Base-by-base conservation (phyloP, 768 basidiomycete genomes). In the Hericium erinaceus region DNA sequence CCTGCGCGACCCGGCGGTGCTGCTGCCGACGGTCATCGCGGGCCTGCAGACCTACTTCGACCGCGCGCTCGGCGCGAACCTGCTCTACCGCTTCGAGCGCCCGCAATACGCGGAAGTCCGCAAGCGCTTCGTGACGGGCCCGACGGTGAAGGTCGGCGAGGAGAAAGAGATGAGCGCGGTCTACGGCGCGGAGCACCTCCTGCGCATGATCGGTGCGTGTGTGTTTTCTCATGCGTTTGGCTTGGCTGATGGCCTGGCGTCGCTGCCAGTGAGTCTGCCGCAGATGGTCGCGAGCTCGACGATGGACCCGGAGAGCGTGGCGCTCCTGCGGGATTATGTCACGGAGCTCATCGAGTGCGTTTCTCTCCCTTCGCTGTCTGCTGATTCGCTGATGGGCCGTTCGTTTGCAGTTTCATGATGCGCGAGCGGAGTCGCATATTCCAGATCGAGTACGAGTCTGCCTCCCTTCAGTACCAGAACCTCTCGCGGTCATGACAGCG, bases 61-160 rank as follows among this genome's bases (percentile, higher is more conserved):
- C 70, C 88, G 91, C 37, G 87, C 92, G 0, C 79, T 92, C 1
- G 89, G 95, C 4, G 83, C 87, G 57, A 94, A 91, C 70, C 79
- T 99, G 26, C 78, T 99, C 3, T 99, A 98, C 67, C 86, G 93
- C 18, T 94, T 95, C 63, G 95, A 99, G 70, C 82, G 95, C n/a
- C 83, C 84, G 6, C 95, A 98, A 69, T 98, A 95, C 61, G 85
- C 87, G 5, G 83, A 87, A 51, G 79, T 91, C 22, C 80, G 89
- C 48, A 84, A 85, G 65, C 71, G 73, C 60, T 90, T 85, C 62
- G 81, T 85, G 60, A 92, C 89, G 7, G 89, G 87, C 1, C 83
- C 78, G 51, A 79, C 84, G 52, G 87, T 90, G 24, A 72, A 79
- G 52, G 75, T 85, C 12, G 80, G 76, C 5, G 75, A 83, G 60